Evolutionary conservation across 106 monocot genomes (phyloP), one percentile per base, ranked within the genome.

Genomic region (Acorus gramineus): DNA sequence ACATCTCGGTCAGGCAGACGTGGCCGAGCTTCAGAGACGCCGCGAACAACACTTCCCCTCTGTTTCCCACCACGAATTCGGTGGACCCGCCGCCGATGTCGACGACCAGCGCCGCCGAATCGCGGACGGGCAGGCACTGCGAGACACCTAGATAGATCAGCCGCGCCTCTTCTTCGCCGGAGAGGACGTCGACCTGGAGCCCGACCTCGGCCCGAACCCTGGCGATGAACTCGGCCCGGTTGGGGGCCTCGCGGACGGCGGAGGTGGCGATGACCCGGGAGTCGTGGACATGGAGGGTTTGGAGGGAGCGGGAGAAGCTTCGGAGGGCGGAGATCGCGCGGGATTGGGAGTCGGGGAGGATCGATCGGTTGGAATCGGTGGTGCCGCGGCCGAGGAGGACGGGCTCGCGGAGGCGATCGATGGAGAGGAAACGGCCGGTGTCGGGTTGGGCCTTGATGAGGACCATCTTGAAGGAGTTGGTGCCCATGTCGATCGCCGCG

Each of bases 71-170:
- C 4, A 66, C 48, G 65, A 74, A 55, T 46, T 74, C 74, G 60
- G 74, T 74, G 42, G 74, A 74, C 2, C 74, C 74, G 42, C 74
- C 74, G 61, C 74, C 67, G 74, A 74, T 74, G 55, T 75, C 68
- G 50, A 75, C 50, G 12, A 57, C 47, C 62, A 68, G 68, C 5
- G 63, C 62, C 13, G 11, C 42, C 7, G 3, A 47, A 11, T 44
- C 28, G 56, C 9, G 12, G 50, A 68, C 13, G 14, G 74, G 74
- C 53, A 74, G 74, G 50, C 55, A 68, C 28, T 56, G 68, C 56
- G 68, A 62, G 62, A 75, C 14, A 12, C 62, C 68, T 61, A 61
- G 74, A 50, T 75, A 57, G 56, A 57, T 47, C n/a, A 61, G 62
- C 8, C 74, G 62, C 8, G 43, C 72, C 51, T 72, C 72, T 7